phyloP scores from a whole-genome alignment of 768 basidiomycete genomes.

The Lactarius quietus region DNA sequence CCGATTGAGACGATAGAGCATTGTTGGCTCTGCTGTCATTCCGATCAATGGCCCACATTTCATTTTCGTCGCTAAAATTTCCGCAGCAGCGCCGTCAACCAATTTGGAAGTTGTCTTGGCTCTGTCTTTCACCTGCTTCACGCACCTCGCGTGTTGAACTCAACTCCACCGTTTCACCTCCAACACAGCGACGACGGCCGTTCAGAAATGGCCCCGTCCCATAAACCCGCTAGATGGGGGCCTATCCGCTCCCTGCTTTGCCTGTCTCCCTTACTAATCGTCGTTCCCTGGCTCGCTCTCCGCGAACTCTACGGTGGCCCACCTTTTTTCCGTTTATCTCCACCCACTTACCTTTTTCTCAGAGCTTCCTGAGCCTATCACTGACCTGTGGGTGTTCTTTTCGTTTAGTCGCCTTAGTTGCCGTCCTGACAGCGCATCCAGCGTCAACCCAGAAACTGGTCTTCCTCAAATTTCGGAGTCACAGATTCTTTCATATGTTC shows the following conservation, averaged over 20 bases:
- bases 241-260: conserved; percentile 51
- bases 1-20: background rate
- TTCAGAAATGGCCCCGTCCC: background rate
- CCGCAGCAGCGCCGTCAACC: too few relatives aligned
- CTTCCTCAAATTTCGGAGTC: conserved; percentile 71
- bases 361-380: conserved; percentile 26
- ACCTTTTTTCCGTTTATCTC: background rate
- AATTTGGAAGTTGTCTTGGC: background rate
- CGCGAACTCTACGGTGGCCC: conserved; percentile 30
- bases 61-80: too few relatives aligned
- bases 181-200: background rate
- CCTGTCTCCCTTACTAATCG: conserved; percentile 50
- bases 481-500: conserved; percentile 59
- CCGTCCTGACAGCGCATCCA: conserved; percentile 10
- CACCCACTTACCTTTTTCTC: background rate
- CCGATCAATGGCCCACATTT: background rate
- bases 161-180: background rate
- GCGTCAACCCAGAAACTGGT: conserved; percentile 47
- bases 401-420: background rate
- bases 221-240: conserved; percentile 41
- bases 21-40: background rate
- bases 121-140: background rate
- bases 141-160: background rate
- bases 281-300: conserved; percentile 45
- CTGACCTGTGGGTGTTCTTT: conserved; percentile 20